A percentile compares a stretch with the other conserved stretches of the same genome.
These are phyloP conservation scores for Hyphopichia burtonii DNA, from an alignment of 1,139 yeast genomes.

Conservation along the genomic window DNA sequence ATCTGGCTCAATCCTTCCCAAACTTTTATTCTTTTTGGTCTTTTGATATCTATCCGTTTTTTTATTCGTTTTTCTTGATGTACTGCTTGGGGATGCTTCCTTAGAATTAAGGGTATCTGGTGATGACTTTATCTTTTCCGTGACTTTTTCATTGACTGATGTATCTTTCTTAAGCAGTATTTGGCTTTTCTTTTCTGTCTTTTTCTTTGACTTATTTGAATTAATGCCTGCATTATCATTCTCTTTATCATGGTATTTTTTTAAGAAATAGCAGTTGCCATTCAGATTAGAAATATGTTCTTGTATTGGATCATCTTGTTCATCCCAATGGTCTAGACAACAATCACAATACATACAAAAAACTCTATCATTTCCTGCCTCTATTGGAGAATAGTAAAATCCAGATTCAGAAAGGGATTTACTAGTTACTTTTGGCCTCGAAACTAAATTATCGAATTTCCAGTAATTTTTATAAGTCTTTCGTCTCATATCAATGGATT, in stretches of 20 bases:
- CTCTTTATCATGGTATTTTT: background rate
- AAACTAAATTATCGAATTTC: conserved; percentile 49
- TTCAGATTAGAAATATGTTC: conserved; percentile 37
- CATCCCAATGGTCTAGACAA: conserved; percentile 71
- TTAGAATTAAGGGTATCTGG: no score
- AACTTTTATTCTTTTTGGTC: no score
- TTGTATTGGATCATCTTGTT: conserved; percentile 58
- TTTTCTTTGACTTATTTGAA: background rate
- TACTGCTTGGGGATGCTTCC: no score
- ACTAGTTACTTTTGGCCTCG: conserved; percentile 36
- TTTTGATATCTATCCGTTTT: no score
- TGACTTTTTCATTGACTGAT: no score
- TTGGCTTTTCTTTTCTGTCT: no score
- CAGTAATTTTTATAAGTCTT: conserved; percentile 54
- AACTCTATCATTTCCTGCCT: conserved; percentile 58
- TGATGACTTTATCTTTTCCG: no score
- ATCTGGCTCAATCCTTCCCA: no score
- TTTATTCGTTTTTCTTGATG: no score
- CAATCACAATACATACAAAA: conserved; percentile 71
- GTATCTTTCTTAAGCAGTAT: no score
- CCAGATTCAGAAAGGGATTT: conserved; percentile 50
- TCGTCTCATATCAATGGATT: conserved; percentile 42
- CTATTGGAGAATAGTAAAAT: conserved; percentile 47
- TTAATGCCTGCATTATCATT: background rate
- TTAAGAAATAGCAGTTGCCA: background rate